Base-by-base conservation (phyloP, 163 green algal species). In the Coccomyxa subellipsoidea region DNA sequence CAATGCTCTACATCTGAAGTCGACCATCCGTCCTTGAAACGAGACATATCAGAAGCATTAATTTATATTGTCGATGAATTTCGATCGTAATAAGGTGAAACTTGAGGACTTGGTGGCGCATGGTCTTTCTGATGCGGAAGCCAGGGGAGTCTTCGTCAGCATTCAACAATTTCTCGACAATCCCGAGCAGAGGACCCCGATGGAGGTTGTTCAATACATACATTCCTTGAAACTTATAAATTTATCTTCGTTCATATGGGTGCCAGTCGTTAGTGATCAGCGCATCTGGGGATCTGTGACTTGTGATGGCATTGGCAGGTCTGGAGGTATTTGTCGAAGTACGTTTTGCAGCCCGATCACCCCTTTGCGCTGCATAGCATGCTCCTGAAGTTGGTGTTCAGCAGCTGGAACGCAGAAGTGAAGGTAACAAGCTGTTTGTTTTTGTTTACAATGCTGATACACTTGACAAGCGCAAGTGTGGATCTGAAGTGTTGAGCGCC, bases 341-440 rank as follows among this genome's bases (percentile, higher is more conserved):
- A 85, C 4, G 75, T 92, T 3, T 82, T 96, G 70, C 76, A 72
- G n/a, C 92, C 92, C 15, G 81, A 84, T 38, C 88, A 94, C 31
- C 87, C 88, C 5, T 94, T 93, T 80, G 38, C 75, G 32, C 75
- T 94, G n/a, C 92, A 96, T 84, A 80, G 83, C 72, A 37, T 86
- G 38, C 84, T 94, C 3, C 87, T 85, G 29, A 53, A 84, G 0
- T 84, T 84, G 0, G 76, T 88, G 4, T 93, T 90, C 78, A 18
- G 27, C 0, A 37, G 54, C 31, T 95, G 91, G 92, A 77, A 92
- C 15, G 76, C 37, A 10, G 78, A 37, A 10, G 7, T 0, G 23
- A 36, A 81, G 81, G 72, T 81, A 7, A 59, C 15, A 54, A 2
- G 21, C 21, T 18, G 47, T 27, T 59, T 12, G 21, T 59, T 8